A percentile compares a stretch with the other conserved stretches of the same genome.
These are phyloP conservation scores for Sporothrix humicola DNA, from an alignment of 2,329 filamentous ascomycete genomes.

Conservation along the genomic window DNA sequence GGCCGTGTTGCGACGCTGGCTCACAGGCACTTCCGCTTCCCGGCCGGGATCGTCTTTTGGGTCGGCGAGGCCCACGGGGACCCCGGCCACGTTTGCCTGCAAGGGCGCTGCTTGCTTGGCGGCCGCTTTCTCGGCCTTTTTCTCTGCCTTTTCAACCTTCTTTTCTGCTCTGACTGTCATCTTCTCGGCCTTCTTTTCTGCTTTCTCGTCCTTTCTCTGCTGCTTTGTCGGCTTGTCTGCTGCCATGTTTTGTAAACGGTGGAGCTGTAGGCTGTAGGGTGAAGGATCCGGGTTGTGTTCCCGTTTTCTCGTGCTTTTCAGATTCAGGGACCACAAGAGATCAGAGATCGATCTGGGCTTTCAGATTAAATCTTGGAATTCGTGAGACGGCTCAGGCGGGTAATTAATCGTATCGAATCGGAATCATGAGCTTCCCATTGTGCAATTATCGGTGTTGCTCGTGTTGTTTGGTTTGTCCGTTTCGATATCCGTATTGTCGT, in stretches of 20 bases:
- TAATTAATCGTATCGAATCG: background rate
- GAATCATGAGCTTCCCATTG: background rate
- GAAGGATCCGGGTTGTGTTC: background rate
- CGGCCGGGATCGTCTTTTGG: slow-evolving; percentile 31
- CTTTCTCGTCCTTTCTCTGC: background rate
- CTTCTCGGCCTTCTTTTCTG: background rate
- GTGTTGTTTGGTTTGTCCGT: too few relatives aligned
- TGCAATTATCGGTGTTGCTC: too few relatives aligned
- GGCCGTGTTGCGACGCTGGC: slow-evolving; percentile 6
- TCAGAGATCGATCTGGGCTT: too few relatives aligned
- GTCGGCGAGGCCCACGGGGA: slow-evolving; percentile 38
- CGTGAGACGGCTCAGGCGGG: too few relatives aligned
- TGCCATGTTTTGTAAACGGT: background rate
- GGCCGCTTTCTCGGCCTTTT: background rate
- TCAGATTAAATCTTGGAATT: too few relatives aligned
- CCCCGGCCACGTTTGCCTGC: slow-evolving; percentile 36
- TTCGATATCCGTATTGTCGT: too few relatives aligned
- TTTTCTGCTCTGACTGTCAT: background rate
- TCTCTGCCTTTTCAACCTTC: slow-evolving; percentile 10
- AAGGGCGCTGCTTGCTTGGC: slow-evolving; percentile 9
- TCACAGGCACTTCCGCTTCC: slow-evolving; percentile 26
- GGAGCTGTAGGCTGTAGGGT: background rate
- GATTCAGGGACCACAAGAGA: too few relatives aligned
- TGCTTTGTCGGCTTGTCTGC: slow-evolving; percentile 12
- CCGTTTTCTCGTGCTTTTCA: too few relatives aligned